Conservation (phyloP, 352 stramenopile genomes). For the Globisporangium paroecandrum region DNA sequence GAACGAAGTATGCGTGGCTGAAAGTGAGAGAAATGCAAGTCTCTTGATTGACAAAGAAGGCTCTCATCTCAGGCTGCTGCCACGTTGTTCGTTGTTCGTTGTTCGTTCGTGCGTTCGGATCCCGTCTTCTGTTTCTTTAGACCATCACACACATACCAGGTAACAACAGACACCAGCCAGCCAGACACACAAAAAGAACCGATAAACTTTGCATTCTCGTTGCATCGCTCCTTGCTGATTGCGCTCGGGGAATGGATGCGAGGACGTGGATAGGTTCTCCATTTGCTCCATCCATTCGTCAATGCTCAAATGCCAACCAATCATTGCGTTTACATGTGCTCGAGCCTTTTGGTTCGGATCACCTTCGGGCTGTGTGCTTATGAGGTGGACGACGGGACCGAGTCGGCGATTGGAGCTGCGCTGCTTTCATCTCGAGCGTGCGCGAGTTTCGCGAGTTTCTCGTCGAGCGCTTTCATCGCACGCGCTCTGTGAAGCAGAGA, state of each 20-base stretch:
- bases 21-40: background rate
- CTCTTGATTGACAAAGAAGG: background rate
- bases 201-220: background rate
- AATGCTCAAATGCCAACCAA: background rate
- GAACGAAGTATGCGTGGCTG: background rate
- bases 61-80: background rate
- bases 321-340: background rate
- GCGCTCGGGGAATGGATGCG: too few species aligned
- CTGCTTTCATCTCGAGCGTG: slow-evolving; percentile 22
- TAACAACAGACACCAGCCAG: background rate
- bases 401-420: background rate
- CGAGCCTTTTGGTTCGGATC: background rate
- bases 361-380: background rate
- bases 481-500: slow-evolving; percentile 41
- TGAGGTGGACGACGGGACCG: background rate
- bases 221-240: background rate
- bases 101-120: background rate
- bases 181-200: background rate
- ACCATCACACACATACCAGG: slow-evolving; percentile 1
- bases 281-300: background rate
- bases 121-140: background rate
- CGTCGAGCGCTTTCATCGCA: slow-evolving; percentile 86
- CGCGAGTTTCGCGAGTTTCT: slow-evolving; percentile 84
- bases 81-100: background rate
- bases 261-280: background rate